Evolutionary conservation across 371 early-diverging fungal species (phyloP).

Genomic region (Capniomyces stellatus): DNA sequence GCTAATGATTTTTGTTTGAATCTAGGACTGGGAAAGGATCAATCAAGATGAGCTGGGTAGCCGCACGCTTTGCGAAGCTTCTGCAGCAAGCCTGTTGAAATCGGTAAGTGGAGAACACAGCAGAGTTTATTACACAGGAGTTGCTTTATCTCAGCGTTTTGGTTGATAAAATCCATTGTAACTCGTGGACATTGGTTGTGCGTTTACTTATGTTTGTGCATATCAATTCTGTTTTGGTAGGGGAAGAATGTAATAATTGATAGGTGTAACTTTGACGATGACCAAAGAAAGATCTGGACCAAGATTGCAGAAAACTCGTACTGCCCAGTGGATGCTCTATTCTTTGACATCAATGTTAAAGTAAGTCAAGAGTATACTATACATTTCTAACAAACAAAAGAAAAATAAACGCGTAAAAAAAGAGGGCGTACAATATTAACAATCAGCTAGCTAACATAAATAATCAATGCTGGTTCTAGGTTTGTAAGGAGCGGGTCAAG

Average conservation of each 20-base stretch:
- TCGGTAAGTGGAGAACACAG: too few species aligned
- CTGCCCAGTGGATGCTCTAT: conserved; percentile 44
- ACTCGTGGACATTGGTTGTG: too few species aligned
- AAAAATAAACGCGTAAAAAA: background rate
- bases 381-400: background rate
- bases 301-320: conserved; percentile 35
- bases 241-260: conserved; percentile 48
- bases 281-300: conserved; percentile 55
- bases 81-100: conserved; percentile 25
- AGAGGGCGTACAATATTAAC: background rate
- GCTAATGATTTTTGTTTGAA: too few species aligned
- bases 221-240: conserved; percentile 3
- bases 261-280: conserved; percentile 57
- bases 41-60: conserved; percentile 56
- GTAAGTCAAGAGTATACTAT: background rate
- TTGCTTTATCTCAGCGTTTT: too few species aligned
- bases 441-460: too few species aligned
- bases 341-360: conserved; percentile 39
- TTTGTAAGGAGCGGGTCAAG: conserved; percentile 39
- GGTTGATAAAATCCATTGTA: too few species aligned
- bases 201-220: too few species aligned
- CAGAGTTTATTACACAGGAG: too few species aligned
- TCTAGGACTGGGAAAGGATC: conserved; percentile 33
- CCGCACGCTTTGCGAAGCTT: conserved; percentile 41
- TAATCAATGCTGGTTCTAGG: conserved; percentile 2